Base-by-base conservation (phyloP, 2,329 filamentous ascomycete species). In the Paracoccidioides brasiliensis region DNA sequence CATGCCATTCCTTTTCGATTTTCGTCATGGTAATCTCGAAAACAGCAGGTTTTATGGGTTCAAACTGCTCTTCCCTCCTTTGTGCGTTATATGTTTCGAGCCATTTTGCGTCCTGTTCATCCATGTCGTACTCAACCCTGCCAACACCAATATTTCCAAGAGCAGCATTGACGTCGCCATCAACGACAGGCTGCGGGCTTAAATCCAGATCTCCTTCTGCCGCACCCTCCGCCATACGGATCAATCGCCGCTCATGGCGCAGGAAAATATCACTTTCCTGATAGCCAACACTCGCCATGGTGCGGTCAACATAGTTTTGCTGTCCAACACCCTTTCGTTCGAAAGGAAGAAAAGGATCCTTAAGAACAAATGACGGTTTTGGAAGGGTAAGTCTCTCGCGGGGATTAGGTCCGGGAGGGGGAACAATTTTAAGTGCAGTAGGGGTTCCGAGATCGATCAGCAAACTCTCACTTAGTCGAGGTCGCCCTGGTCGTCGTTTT, bases 1-100 rank as follows among this genome's bases (percentile, higher is more conserved):
- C 87, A 69, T 97, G 89, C 88, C 93, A 98, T 69, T 97, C 91
- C 72, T 96, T 96, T 70, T 98, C 93, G 57, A 98, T 96, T 70
- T 96, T 96, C 8, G 93, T 98, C 73, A 98, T 94, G 14, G 90
- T 94, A 59, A 97, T 94, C 69, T 98, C 93, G 65, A 98, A 96
- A 52, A 96, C 83, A 59, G 95, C 90, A 22, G 90, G 88, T 51
- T 90, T 94, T 64, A 98, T 93, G 2, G 83, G 78, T 62, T 94
- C 88, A 28, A 88, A 81, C 48, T 85, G 83, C 61, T 86, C 81
- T 30, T 80, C 78, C 67, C 84, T 87, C 56, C 93, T 82, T 64
- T 86, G 83, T 10, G 76, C 73, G 64, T 98, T 98, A 67, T 91
- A 82, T 42, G 83, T 81, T 63, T 93, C 86, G 32, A 98, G 76